Evolutionary conservation across 1,284 basidiomycete species (phyloP).

Genomic region (Tilletiaria anomala): DNA sequence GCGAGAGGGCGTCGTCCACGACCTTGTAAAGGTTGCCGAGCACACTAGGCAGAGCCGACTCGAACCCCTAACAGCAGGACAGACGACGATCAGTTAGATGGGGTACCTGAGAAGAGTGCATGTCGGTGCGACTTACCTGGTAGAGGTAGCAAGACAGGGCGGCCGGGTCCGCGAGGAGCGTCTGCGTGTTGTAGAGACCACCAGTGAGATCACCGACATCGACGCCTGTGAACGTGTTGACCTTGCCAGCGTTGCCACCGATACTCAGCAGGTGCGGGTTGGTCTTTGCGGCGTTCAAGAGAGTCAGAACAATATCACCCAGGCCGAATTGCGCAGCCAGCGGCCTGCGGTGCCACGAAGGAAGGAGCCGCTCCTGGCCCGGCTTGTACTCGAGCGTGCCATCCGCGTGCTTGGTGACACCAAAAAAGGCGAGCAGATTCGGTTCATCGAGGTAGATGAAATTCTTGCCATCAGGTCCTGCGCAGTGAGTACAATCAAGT

Average conservation of each 20-base stretch:
- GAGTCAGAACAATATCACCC: conserved; percentile 17
- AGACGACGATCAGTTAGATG: neutral
- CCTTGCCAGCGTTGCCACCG: conserved; percentile 20
- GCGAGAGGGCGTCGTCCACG: conserved; percentile 9
- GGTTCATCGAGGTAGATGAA: conserved; percentile 24
- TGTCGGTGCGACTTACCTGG: conserved; percentile 7
- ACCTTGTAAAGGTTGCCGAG: conserved; percentile 16
- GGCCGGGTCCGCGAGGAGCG: conserved; percentile 9
- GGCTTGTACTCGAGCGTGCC: conserved; percentile 17
- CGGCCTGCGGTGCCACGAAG: conserved; percentile 16
- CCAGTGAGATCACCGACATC: conserved; percentile 17
- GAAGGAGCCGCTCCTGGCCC: conserved; percentile 17
- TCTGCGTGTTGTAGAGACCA: conserved; percentile 9
- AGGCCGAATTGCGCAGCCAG: conserved; percentile 16
- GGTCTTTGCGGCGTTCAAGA: conserved; percentile 10
- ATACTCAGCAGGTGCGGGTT: conserved; percentile 15
- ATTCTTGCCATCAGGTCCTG: conserved; percentile 21
- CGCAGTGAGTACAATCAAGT: no score
- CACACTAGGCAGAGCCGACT: conserved; percentile 14
- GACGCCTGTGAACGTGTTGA: conserved; percentile 22
- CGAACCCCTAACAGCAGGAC: conserved; percentile 5
- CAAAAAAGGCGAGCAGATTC: conserved; percentile 23
- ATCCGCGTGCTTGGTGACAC: conserved; percentile 7
- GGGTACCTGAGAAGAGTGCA: neutral
- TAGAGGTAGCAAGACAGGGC: conserved; percentile 18